Evolutionary conservation across 2,329 filamentous ascomycete species (phyloP).

Genomic region (Sporothrix curviconia): DNA sequence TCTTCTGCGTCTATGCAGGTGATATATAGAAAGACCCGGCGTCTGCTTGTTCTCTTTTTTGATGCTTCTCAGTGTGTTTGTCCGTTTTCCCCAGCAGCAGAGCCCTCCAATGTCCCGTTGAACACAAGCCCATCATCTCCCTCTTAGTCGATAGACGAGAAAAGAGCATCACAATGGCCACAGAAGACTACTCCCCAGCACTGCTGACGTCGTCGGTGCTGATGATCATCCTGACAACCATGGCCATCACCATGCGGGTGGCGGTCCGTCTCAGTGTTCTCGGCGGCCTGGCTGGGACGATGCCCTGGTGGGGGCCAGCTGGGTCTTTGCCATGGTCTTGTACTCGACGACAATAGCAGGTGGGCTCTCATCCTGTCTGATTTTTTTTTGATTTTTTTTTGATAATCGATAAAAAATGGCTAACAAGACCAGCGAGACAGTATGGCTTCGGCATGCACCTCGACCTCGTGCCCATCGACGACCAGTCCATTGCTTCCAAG

Average conservation of each 20-base stretch:
- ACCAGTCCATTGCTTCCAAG: neutral
- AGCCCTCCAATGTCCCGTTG: too few relatives aligned
- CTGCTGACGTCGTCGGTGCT: neutral
- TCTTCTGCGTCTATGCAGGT: too few relatives aligned
- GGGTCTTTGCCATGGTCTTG: slow-evolving; percentile 5
- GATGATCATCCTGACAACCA: slow-evolving; percentile 1
- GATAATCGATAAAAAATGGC: too few relatives aligned
- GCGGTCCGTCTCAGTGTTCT: slow-evolving; percentile 1
- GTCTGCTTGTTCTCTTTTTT: too few relatives aligned
- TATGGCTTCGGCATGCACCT: slow-evolving; percentile 8
- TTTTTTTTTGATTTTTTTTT: too few relatives aligned
- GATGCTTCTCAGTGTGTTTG: too few relatives aligned
- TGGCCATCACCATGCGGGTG: slow-evolving; percentile 1
- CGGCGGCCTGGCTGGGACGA: slow-evolving; percentile 9
- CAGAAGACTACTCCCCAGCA: neutral
- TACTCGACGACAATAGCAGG: neutral
- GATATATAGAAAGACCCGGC: too few relatives aligned
- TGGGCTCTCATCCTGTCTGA: neutral
- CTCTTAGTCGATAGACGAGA: too few relatives aligned
- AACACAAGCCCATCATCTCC: too few relatives aligned
- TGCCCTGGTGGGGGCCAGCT: neutral
- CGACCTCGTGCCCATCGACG: neutral
- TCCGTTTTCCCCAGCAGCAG: too few relatives aligned
- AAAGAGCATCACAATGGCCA: slow-evolving; percentile 6
- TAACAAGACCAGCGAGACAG: neutral